Evolutionary conservation across 2,329 filamentous ascomycete species (phyloP).

Genomic region (Ceratocystis eucalypticola): DNA sequence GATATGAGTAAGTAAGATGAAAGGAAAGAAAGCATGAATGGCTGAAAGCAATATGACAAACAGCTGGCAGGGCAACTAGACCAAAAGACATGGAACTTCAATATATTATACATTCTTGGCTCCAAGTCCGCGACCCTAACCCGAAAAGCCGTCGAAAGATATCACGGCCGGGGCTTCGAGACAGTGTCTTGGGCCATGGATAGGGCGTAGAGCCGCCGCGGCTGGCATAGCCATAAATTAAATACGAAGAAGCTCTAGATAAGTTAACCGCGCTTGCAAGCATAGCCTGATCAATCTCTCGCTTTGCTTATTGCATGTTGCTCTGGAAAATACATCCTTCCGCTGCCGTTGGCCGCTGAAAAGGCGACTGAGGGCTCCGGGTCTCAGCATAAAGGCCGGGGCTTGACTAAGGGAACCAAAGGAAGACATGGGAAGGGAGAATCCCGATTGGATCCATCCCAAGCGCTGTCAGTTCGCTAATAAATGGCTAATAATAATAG

Average conservation of each 20-base stretch:
- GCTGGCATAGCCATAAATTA: no score
- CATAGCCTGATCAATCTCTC: no score
- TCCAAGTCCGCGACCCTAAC: background rate
- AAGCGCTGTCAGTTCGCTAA: conserved; percentile 1
- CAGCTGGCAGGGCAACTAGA: background rate
- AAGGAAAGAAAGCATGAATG: background rate
- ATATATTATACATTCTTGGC: no score
- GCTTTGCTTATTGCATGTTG: no score
- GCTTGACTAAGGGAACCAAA: background rate
- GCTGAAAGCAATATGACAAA: background rate
- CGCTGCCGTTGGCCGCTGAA: no score
- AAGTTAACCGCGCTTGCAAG: no score
- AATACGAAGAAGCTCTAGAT: no score
- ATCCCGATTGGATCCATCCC: background rate
- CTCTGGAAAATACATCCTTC: no score
- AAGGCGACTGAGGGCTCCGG: no score
- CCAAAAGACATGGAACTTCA: no score
- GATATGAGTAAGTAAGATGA: background rate
- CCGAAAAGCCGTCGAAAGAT: background rate
- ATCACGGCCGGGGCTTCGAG: background rate
- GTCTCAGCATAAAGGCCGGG: background rate
- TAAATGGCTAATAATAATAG: background rate
- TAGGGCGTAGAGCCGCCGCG: no score
- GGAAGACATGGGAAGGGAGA: no score
- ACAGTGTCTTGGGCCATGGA: background rate